Evolutionary conservation across 176 grass and related monocot species (phyloP).

Genomic region (Ampelocalamus luodianensis): DNA sequence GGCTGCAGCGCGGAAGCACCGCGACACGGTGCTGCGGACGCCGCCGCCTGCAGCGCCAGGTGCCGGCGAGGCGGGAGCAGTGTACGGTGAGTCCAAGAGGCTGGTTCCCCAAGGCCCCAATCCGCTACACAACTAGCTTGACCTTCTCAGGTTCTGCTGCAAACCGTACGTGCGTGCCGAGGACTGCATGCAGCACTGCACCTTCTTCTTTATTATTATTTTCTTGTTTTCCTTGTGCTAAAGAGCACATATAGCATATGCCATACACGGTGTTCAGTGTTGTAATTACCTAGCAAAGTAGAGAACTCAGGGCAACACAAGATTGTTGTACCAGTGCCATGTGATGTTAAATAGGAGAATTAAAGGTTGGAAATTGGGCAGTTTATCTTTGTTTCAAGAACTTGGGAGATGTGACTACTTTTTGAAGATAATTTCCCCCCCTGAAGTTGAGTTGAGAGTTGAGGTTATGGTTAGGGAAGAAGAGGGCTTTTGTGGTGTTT

Average conservation of each 20-base stretch:
- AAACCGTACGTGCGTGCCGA: background rate
- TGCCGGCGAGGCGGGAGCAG: background rate
- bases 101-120: slow-evolving; percentile 59
- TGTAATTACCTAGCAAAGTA: slow-evolving; percentile 36
- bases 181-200: slow-evolving; percentile 2
- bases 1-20: background rate
- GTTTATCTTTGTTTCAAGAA: slow-evolving; percentile 3
- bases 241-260: slow-evolving; percentile 25
- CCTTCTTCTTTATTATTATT: background rate
- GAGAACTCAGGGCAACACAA: background rate
- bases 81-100: slow-evolving; percentile 51
- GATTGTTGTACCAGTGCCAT: background rate
- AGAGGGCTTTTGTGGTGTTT: background rate
- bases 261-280: slow-evolving; percentile 22
- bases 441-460: background rate
- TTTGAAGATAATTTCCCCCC: background rate
- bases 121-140: slow-evolving; percentile 54
- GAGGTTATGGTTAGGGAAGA: background rate
- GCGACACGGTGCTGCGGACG: background rate
- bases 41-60: background rate
- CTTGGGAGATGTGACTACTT: background rate
- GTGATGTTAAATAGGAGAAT: slow-evolving; percentile 24
- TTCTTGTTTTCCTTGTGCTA: slow-evolving; percentile 25
- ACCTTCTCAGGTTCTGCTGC: slow-evolving; percentile 11
- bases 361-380: background rate